Evolutionary conservation across 164 flowering plant genomes (phyloP), one percentile per base, ranked within the genome.

Genomic region (Warburgia ugandensis): DNA sequence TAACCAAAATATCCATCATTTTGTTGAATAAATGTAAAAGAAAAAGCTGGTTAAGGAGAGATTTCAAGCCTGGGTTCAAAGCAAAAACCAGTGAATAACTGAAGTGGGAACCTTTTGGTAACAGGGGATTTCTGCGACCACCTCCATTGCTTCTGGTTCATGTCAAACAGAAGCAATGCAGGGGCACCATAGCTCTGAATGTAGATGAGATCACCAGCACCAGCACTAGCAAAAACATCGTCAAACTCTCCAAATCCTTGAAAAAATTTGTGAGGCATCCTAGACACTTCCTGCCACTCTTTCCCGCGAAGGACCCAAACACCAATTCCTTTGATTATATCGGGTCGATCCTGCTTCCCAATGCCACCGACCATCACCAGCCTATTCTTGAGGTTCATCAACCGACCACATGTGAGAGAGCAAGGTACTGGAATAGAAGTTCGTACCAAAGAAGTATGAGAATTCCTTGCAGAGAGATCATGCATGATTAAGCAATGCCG

Each of bases 221-320:
- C 95, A 20, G 88, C 73, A 68, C 95, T 84, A 0, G 88, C 82
- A 67, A 90, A 90, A 31, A 90, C 95, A 65, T 90, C 94, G 63
- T 90, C 97, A 8, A 84, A 65, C 71, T 90, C 97, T 19, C 95
- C 97, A 65, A 90, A 90, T 19, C 97, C 97, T 73, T 90, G 95
- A 67, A 90, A 84, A 40, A 48, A 72, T 60, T 73, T 86, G 42
- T 82, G 95, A 11, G 97, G 97, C 97, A 90, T 86, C 7, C 82
- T 70, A 8, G 81, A 69, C 48, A 86, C 63, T 67, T 90, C 97
- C 50, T 60, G 63, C 97, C 97, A 90, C 35, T 72, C 83, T 47
- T 55, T 84, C 19, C 81, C 86, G 6, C 70, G 57, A 16, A 90
- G 73, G 56, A 63, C 56, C 97, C 97, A 86, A 46, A 90, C 73